Evolutionary conservation across 306 rosid species (phyloP), one percentile per base, ranked within the genome.

Genomic region (Vigna unguiculata): DNA sequence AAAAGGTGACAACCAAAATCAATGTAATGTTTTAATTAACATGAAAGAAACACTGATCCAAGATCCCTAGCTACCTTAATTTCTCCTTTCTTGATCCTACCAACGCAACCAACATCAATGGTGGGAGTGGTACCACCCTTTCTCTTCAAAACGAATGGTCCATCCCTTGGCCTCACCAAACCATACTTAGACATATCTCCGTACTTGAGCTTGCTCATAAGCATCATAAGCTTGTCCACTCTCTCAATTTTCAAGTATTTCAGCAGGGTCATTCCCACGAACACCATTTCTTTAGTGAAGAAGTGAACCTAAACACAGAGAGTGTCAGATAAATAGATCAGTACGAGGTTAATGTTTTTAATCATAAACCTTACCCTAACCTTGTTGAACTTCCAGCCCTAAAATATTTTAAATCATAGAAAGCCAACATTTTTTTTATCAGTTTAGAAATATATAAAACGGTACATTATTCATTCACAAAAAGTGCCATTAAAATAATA

Each of bases 71-170:
- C 7, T 14, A 88, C 92, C 97, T 89, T 87, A 0, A 91, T 30
- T 32, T 69, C 24, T 38, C 92, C 97, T 38, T 40, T 7, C 76
- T 78, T 86, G 5, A 89, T 83, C 46, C 6, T 66, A 2, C 7
- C 0, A 2, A 86, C 53, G 43, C 89, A 74, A 5, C 97, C 97
- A 22, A 89, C 97, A 38, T 91, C 94, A 76, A 89, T 83, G 70
- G 89, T 87, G 0, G 94, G 91, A 0, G 94, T 80, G 16, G 81
- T 81, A 4, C 94, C 92, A 3, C 83, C 78, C 4, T 16, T 80
- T 1, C 3, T 0, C 65, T 91, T 91, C n/a, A 75, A 3, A 8
- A 41, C 19, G 53, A 89, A 91, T 0, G 94, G 97, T 61, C 94
- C 97, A 0, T 63, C 63, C 14, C 57, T 57, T 5, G 97, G 94